These are phyloP conservation scores for Colletotrichum coccodes DNA, from an alignment of 2,329 filamentous ascomycete species.

Conservation along the genomic window DNA sequence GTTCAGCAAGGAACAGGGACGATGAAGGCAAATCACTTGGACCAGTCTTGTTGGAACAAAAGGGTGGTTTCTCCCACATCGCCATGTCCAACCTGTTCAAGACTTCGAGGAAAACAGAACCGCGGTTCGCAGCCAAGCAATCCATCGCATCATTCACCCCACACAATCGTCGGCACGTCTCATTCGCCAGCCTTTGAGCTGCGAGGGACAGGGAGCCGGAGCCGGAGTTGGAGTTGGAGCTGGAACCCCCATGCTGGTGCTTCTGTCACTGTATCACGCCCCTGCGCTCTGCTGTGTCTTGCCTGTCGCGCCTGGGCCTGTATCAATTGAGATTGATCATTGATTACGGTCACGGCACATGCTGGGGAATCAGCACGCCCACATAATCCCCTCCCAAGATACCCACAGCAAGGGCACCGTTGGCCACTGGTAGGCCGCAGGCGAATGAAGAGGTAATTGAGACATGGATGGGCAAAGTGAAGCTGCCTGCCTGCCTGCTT, in stretches of 20 bases:
- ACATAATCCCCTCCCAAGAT: constrained; percentile 19
- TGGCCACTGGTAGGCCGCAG: neutral
- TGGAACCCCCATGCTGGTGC: constrained; percentile 15
- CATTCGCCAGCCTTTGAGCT: constrained; percentile 14
- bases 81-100: neutral
- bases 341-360: constrained; percentile 15
- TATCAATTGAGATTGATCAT: constrained; percentile 16
- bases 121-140: constrained; percentile 14
- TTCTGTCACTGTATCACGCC: neutral
- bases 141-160: constrained; percentile 27
- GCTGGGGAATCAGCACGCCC: neutral
- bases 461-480: neutral
- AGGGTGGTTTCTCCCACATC: neutral
- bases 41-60: neutral
- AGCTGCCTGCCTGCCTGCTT: constrained; percentile 1
- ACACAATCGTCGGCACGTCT: neutral
- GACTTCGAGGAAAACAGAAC: neutral
- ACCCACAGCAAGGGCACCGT: constrained; percentile 1
- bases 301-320: neutral
- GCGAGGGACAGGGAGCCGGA: constrained; percentile 16
- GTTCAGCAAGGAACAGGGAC: constrained; percentile 4
- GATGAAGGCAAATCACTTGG: neutral
- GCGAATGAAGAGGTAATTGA: constrained; percentile 5
- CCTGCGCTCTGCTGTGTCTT: neutral
- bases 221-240: neutral